Percentiles rank a stretch among this genome's conserved stretches.
Conservation (phyloP, 2,329 filamentous ascomycete genomes). For the Tolypocladium sp. region DNA sequence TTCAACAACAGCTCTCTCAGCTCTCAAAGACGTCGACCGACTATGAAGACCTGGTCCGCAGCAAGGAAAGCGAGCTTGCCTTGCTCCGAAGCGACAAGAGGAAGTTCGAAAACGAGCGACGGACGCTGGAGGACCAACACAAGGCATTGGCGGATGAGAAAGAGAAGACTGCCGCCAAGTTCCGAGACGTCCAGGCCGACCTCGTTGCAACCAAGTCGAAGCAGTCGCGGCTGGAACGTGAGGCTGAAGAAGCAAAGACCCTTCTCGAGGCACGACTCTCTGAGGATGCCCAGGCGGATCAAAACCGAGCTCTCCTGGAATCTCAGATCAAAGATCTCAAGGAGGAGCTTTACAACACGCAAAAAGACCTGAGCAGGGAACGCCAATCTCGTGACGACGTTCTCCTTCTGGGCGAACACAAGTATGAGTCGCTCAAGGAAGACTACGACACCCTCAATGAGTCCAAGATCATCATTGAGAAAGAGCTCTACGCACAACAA, state of each 20-base stretch:
- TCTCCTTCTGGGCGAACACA: slow-evolving; percentile 81
- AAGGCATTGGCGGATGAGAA: slow-evolving; percentile 63
- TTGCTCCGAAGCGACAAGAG: slow-evolving; percentile 78
- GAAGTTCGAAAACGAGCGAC: slow-evolving; percentile 72
- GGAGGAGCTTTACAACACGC: slow-evolving; percentile 70
- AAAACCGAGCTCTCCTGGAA: slow-evolving; percentile 76
- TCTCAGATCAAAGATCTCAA: slow-evolving; percentile 83
- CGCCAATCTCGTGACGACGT: slow-evolving; percentile 92
- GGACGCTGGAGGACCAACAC: slow-evolving; percentile 70
- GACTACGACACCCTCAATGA: slow-evolving; percentile 85
- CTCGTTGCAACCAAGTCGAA: slow-evolving; percentile 79
- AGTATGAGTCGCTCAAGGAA: slow-evolving; percentile 70
- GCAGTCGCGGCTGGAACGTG: slow-evolving; percentile 74
- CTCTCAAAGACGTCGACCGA: slow-evolving; percentile 86
- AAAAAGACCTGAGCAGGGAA: slow-evolving; percentile 83
- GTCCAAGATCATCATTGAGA: slow-evolving; percentile 94
- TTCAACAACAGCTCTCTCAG: slow-evolving; percentile 78
- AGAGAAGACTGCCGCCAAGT: slow-evolving; percentile 63
- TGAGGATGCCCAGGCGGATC: slow-evolving; percentile 75
- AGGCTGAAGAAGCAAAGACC: slow-evolving; percentile 79
- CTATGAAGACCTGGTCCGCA: slow-evolving; percentile 86
- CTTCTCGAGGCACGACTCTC: slow-evolving; percentile 82
- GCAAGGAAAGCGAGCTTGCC: slow-evolving; percentile 87
- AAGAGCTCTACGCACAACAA: slow-evolving; percentile 93
- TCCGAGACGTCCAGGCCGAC: slow-evolving; percentile 82